phyloP scores from a whole-genome alignment of 1,139 yeast genomes.

The Geotrichum carabidarum region DNA sequence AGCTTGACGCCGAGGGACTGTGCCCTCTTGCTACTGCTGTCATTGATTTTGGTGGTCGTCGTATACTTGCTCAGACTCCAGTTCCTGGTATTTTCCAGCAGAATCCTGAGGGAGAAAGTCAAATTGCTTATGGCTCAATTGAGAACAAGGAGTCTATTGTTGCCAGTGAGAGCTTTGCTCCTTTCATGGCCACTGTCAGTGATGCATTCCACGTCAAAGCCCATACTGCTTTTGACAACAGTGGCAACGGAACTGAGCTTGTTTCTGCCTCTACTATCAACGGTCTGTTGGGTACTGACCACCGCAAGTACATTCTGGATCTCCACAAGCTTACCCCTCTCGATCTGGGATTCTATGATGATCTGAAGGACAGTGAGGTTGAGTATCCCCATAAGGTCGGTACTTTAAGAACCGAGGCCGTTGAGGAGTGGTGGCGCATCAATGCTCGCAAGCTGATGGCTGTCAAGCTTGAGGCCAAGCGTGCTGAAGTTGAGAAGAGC shows the following conservation, averaged over 20 bases:
- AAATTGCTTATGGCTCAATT: conserved; percentile 68
- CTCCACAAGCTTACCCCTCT: conserved; percentile 78
- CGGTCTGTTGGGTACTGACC: conserved; percentile 82
- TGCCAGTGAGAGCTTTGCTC: conserved; percentile 48
- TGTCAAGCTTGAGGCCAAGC: conserved; percentile 15
- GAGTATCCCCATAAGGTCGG: conserved; percentile 81
- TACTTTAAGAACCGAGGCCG: conserved; percentile 78
- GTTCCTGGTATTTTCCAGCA: conserved; percentile 82
- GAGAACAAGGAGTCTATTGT: conserved; percentile 53
- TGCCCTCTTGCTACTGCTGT: conserved; percentile 72
- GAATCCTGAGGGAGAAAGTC: conserved; percentile 40
- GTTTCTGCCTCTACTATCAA: conserved; percentile 65
- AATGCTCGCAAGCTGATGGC: conserved; percentile 35
- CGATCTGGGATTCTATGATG: conserved; percentile 70
- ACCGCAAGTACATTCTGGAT: conserved; percentile 78
- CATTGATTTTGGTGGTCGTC: conserved; percentile 83
- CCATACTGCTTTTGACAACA: conserved; percentile 51
- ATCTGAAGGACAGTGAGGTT: conserved; percentile 43
- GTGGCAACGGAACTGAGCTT: conserved; percentile 40
- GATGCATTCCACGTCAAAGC: conserved; percentile 74
- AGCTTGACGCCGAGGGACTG: conserved; percentile 59
- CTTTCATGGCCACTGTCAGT: conserved; percentile 57
- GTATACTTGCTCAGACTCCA: conserved; percentile 89
- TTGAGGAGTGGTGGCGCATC: conserved; percentile 83
- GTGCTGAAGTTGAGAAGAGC: conserved; percentile 14